Base-by-base conservation (phyloP, 306 rosid species). In the Arachis hypogaea region DNA sequence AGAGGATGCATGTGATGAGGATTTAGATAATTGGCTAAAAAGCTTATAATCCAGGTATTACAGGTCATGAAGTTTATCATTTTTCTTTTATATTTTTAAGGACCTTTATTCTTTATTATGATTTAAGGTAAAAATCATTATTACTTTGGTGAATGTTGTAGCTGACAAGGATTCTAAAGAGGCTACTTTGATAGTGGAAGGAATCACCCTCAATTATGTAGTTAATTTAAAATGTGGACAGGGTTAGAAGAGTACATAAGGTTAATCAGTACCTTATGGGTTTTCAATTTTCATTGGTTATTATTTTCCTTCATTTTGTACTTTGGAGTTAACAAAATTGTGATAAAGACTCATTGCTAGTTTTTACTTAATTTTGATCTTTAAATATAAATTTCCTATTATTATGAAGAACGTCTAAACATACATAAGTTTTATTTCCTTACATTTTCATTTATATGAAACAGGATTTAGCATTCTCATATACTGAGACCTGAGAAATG, bases 1-100 rank as follows among this genome's bases (percentile, higher is more conserved):
- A 59, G 59, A 14, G 9, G 4, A 44, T 76, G 66, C 77, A 30
- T 60, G 1, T 22, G 75, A 59, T 54, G 68, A 81, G 33, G 81
- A 60, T 29, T 43, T 72, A 4, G 63, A 44, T 0, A 58, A 2
- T 33, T 72, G 79, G 79, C 38, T 81, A 36, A 51, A 75, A 54
- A 46, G 11, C 41, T 11, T 63, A 47, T 3, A 30, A 4, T 58
- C 44, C 38, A 72, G 82, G 82, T 77, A 80, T 14, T 3, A 30
- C 14, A 14, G 49, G 18, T 18, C 12, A 6, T 50, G 61, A 16
- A 50, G 51, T 28, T 51, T 4, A 43, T 11, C 5, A 11, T 11
- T 4, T n/a, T 11, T 11, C 11, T 11, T 9, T 47, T 47, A 2
- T 14, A 14, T 14, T 14, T 14, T 14, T 14, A 14, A 14, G 14